Conservation (phyloP, 2,329 filamentous ascomycete genomes). For the Tolypocladium inflatum region DNA sequence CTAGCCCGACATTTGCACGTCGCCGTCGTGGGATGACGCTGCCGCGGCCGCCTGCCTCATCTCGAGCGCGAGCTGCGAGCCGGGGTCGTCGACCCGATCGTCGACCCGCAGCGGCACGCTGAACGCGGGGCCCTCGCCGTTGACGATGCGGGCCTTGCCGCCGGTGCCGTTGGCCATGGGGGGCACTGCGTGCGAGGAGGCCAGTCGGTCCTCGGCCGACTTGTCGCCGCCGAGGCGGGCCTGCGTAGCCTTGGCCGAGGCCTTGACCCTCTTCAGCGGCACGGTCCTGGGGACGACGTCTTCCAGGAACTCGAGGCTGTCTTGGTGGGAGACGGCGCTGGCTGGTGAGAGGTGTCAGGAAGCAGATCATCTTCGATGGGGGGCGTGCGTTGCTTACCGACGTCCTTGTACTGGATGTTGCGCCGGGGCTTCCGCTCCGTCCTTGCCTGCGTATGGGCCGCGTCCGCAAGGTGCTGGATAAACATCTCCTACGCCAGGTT, state of each 20-base stretch:
- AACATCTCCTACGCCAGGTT: slow-evolving; percentile 68
- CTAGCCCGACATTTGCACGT: slow-evolving; percentile 52
- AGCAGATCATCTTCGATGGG: not conserved
- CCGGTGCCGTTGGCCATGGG: slow-evolving; percentile 18
- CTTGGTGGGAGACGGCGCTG: slow-evolving; percentile 74
- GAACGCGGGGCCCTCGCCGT: slow-evolving; percentile 15
- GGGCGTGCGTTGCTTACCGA: slow-evolving; percentile 45
- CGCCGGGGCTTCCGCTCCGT: slow-evolving; percentile 84
- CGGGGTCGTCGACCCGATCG: slow-evolving; percentile 28
- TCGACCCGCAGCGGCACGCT: slow-evolving; percentile 12
- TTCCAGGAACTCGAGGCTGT: slow-evolving; percentile 89
- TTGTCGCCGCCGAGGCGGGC: slow-evolving; percentile 33
- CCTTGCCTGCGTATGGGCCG: slow-evolving; percentile 81
- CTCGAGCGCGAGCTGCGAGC: slow-evolving; percentile 45
- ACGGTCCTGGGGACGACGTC: slow-evolving; percentile 85
- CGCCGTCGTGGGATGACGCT: slow-evolving; percentile 25
- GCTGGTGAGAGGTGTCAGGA: slow-evolving; percentile 36
- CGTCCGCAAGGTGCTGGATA: slow-evolving; percentile 79
- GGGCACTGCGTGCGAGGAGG: slow-evolving; percentile 7
- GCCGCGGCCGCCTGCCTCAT: slow-evolving; percentile 35
- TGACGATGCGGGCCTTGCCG: slow-evolving; percentile 18
- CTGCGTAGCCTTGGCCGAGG: slow-evolving; percentile 41
- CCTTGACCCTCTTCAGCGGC: slow-evolving; percentile 71
- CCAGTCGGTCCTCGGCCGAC: slow-evolving; percentile 14
- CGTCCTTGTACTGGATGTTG: slow-evolving; percentile 92